Evolutionary conservation across 768 basidiomycete genomes (phyloP).

Genomic region (Trametes gibbosa): DNA sequence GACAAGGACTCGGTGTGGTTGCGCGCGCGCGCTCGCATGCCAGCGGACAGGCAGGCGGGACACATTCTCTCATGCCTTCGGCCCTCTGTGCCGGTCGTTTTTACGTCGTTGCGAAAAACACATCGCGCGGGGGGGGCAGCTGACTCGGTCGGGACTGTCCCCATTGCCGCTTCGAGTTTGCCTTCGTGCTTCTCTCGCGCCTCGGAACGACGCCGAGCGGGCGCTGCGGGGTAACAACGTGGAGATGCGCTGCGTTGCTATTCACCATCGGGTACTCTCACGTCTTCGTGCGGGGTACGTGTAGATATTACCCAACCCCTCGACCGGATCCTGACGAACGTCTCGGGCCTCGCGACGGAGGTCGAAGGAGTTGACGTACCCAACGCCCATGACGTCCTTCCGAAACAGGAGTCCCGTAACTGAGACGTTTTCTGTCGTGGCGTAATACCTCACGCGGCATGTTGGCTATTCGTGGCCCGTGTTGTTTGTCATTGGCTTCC

Average conservation of each 20-base stretch:
- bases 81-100: constrained; percentile 5
- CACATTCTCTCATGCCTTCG: constrained; percentile 7
- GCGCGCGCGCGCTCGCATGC: not conserved
- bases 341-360: not conserved
- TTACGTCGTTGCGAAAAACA: constrained; percentile 1
- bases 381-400: too few relatives aligned
- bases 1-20: not conserved
- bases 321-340: not conserved
- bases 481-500: too few relatives aligned
- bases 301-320: constrained; percentile 3
- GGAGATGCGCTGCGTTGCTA: constrained; percentile 2
- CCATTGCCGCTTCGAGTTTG: constrained; percentile 2
- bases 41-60: not conserved
- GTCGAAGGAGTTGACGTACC: too few relatives aligned
- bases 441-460: too few relatives aligned
- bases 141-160: not conserved
- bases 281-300: constrained; percentile 3
- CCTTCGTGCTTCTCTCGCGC: not conserved
- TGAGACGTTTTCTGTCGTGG: too few relatives aligned
- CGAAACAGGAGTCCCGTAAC: too few relatives aligned
- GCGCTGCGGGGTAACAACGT: constrained; percentile 2
- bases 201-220: constrained; percentile 1
- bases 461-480: too few relatives aligned
- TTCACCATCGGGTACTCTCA: constrained; percentile 6
- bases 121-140: not conserved